Conservation (phyloP, 345 rosid species). For the Pseudoturritis turrita region DNA sequence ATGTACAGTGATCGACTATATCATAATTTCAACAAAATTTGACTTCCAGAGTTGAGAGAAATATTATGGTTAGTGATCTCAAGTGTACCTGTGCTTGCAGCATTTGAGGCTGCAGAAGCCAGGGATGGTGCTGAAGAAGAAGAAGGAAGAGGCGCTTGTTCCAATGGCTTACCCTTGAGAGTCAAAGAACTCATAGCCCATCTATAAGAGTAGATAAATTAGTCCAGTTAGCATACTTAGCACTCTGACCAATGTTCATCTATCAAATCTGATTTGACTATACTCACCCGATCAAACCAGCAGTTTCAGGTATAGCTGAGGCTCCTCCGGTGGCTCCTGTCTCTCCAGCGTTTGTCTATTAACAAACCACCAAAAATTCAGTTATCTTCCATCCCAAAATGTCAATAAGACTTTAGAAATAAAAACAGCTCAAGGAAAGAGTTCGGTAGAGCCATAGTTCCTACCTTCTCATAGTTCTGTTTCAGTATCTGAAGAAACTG, state of each 20-base stretch:
- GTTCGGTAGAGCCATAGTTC: background rate
- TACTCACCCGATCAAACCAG: slow-evolving; percentile 86
- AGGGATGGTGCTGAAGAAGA: slow-evolving; percentile 44
- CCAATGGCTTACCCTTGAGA: slow-evolving; percentile 84
- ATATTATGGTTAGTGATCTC: background rate
- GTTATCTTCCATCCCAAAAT: background rate
- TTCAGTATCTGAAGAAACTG: slow-evolving; percentile 85
- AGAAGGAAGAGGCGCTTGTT: slow-evolving; percentile 67
- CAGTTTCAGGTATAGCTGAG: slow-evolving; percentile 78
- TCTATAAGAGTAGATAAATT: slow-evolving; percentile 33
- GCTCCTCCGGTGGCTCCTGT: slow-evolving; percentile 47
- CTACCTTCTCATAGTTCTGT: slow-evolving; percentile 78
- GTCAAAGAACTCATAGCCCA: slow-evolving; percentile 99
- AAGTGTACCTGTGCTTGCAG: slow-evolving; percentile 62
- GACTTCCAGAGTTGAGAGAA: background rate
- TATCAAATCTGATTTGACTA: background rate
- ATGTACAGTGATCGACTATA: background rate
- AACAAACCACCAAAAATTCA: background rate
- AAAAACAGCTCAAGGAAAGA: background rate
- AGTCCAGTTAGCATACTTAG: background rate
- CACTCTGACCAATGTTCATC: background rate
- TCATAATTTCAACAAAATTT: background rate
- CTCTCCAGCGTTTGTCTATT: slow-evolving; percentile 62
- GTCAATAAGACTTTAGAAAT: background rate
- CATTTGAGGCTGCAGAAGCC: slow-evolving; percentile 48